Base-by-base conservation (phyloP, 148 eudicot genomes). In the Rhododendron mucronatum region DNA sequence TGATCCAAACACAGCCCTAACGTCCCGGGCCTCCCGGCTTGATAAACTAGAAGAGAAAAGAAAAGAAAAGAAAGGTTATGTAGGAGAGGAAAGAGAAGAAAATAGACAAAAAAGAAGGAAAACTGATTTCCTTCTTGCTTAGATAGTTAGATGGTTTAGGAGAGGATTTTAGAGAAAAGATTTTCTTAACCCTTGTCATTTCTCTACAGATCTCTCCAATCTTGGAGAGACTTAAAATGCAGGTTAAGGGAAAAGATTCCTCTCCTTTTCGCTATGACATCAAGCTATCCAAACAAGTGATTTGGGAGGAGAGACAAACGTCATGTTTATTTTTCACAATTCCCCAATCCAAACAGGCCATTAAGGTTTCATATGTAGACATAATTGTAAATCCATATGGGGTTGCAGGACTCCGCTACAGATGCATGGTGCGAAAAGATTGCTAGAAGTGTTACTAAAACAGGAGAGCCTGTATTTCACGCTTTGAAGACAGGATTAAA, bases 401-500 rank as follows among this genome's bases (percentile, higher is more conserved):
- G 78, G 41, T 80, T 85, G 85, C 89, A 92, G 94, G 92, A 92
- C 86, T 73, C 74, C n/a, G 86, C 86, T 23, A 84, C 81, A 74
- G 93, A 92, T 39, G 45, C 86, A 73, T 92, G 94, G 94, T 59
- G 90, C 87, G 84, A 86, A 87, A 91, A 82, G 81, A 84, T 88
- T 23, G 92, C 93, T 53, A 86, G 84, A 41, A 89, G 85, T 85
- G 59, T 90, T 50, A 75, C 87, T 39, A 82, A 78, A 76, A 86
- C 84, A 18, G 94, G 94, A 69, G 77, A 73, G 33, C 91, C 88
- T n/a, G 71, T 89, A 20, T 92, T 92, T 73, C 84, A 82, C 83
- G 90, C 89, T 82, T 84, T 92, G 86, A 88, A 76, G 53, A 90
- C 86, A 74, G 94, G 94, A 47, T 84, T 92, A n/a, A 90, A 86